Base-by-base conservation (phyloP, 2,329 filamentous ascomycete genomes). In the Fusarium bulbicola region DNA sequence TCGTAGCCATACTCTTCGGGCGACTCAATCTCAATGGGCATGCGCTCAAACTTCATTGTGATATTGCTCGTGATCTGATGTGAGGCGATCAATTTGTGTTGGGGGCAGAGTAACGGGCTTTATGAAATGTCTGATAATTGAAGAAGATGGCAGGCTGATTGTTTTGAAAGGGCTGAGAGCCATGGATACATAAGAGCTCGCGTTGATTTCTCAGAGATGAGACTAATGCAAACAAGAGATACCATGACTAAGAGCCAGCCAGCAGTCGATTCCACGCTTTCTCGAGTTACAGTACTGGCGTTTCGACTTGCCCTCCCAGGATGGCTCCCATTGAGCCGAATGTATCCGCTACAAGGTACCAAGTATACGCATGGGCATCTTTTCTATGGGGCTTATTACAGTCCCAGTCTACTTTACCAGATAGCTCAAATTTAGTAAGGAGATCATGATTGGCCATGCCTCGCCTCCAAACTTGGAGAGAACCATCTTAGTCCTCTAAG, bases 1-100 rank as follows among this genome's bases (percentile, higher is more conserved):
- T 42, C 28, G 5, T 59, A 42, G 5, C 60, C 60, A 6, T 59
- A 59, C n/a, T 63, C 53, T 10, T 63, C 53, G 7, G 60, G 60
- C 7, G 53, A 59, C 20, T 63, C 60, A 1, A 59, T 49, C 43
- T 63, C 43, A 10, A 63, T 63, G 16, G 60, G 42, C 60, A 63
- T 59, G 21, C 53, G 60, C 28, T 59, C 36, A 14, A n/a, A 63
- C 28, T 59, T 63, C 53, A 59, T 63, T 24, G 3, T 56, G 5
- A 24, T 8, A 8, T 7, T 13, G 12, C 2, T 10, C 5, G 7
- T 4, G 5, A 32, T 2, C 0, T 16, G 12, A 3, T 26, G 6
- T 2, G 18, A 5, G 11, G 7, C 6, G 6, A 15, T 1, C 34
- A 12, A 13, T 42, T 2, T 20, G 4, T 20, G 10, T 26, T 20